phyloP scores from a whole-genome alignment of 495 filamentous ascomycete species.

The Aspergillus incahuasiensis region DNA sequence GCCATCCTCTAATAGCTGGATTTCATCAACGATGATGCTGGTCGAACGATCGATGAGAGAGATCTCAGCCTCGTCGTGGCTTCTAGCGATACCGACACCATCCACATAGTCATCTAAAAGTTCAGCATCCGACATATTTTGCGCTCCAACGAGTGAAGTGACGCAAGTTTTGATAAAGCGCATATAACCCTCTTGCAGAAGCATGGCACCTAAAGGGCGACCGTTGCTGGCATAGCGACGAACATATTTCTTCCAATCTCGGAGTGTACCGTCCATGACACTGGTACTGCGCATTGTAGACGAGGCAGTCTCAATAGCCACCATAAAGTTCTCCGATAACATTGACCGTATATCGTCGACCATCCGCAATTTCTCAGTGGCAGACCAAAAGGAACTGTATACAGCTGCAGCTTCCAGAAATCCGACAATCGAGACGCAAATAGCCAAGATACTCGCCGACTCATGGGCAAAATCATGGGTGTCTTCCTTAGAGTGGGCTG shows the following conservation, averaged over 20 bases:
- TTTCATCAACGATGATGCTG: slow-evolving; percentile 71
- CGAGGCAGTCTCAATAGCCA: slow-evolving; percentile 78
- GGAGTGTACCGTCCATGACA: slow-evolving; percentile 43
- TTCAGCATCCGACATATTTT: slow-evolving; percentile 54
- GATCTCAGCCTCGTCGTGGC: slow-evolving; percentile 38
- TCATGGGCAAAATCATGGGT: slow-evolving; percentile 53
- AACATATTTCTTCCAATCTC: slow-evolving; percentile 77
- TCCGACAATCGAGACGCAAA: slow-evolving; percentile 77
- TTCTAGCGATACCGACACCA: slow-evolving; percentile 42
- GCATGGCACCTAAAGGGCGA: slow-evolving; percentile 84
- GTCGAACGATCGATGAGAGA: slow-evolving; percentile 62
- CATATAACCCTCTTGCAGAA: slow-evolving; percentile 82
- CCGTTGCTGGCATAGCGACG: slow-evolving; percentile 76
- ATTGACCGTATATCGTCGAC: slow-evolving; percentile 64
- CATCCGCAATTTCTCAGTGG: slow-evolving; percentile 63
- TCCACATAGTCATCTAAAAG: slow-evolving; percentile 74
- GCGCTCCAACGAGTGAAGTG: slow-evolving; percentile 60
- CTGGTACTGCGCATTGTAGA: slow-evolving; percentile 72
- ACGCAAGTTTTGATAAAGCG: slow-evolving; percentile 73
- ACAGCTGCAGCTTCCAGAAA: slow-evolving; percentile 78
- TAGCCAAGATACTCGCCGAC: slow-evolving; percentile 61
- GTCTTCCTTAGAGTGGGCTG: slow-evolving; percentile 45
- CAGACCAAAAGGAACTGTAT: slow-evolving; percentile 73
- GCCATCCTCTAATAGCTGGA: slow-evolving; percentile 80
- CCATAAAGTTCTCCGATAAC: slow-evolving; percentile 76